Conservation (phyloP, 2,329 filamentous ascomycete genomes). For the Diplodia mutila region DNA sequence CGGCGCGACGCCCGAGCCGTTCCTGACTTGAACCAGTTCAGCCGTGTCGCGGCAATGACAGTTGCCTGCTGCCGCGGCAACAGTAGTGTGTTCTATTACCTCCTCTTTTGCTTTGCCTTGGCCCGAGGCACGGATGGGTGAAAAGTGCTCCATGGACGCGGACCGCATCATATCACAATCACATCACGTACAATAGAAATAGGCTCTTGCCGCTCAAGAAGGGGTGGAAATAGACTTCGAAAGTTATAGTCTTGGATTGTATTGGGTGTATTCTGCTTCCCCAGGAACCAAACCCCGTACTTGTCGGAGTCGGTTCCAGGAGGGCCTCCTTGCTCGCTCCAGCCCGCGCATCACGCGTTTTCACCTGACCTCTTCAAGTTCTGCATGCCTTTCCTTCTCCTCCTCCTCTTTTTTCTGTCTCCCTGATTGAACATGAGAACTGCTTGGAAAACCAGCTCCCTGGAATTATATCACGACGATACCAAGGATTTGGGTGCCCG, state of each 20-base stretch:
- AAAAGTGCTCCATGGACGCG: neutral
- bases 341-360: neutral
- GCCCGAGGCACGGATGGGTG: neutral
- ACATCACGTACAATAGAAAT: neutral
- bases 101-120: neutral
- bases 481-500: neutral
- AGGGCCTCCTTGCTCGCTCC: neutral
- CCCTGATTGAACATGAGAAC: neutral
- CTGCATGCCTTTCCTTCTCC: neutral
- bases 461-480: neutral
- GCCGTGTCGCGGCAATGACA: conserved; percentile 2
- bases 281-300: neutral
- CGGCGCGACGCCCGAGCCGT: conserved; percentile 2
- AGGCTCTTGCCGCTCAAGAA: neutral
- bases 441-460: neutral
- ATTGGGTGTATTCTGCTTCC: neutral
- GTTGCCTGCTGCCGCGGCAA: neutral
- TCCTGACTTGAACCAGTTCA: neutral
- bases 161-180: conserved; percentile 1
- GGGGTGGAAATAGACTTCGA: neutral
- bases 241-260: no score
- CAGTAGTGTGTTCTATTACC: neutral
- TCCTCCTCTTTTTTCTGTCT: neutral
- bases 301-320: neutral
- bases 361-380: neutral